Conservation (phyloP, 768 basidiomycete genomes). For the Gymnopilus junonius region DNA sequence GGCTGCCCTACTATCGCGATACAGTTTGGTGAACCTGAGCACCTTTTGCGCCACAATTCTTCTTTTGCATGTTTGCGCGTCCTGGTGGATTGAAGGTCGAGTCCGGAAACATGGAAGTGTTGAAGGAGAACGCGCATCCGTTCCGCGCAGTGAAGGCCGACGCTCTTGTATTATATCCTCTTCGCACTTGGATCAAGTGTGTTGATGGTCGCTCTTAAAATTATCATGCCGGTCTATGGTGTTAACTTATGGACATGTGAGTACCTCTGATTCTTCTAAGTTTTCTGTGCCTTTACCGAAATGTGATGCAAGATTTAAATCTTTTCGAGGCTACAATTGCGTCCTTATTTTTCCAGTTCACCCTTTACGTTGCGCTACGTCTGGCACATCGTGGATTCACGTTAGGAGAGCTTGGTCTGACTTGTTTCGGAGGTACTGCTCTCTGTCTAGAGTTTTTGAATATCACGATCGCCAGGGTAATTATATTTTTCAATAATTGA, state of each 20-base stretch:
- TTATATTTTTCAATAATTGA: constrained; percentile 21
- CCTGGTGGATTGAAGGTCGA: constrained; percentile 72
- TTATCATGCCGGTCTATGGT: constrained; percentile 43
- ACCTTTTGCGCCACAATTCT: constrained; percentile 83
- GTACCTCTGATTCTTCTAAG: constrained; percentile 27
- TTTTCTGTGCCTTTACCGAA: not conserved
- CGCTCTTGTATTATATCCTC: constrained; percentile 65
- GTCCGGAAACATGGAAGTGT: constrained; percentile 43
- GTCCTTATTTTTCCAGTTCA: constrained; percentile 88
- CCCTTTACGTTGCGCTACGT: constrained; percentile 86
- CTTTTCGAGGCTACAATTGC: constrained; percentile 74
- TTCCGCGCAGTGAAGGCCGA: constrained; percentile 72
- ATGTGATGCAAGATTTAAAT: constrained; percentile 61
- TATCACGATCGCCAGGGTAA: constrained; percentile 80
- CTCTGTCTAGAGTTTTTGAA: constrained; percentile 87
- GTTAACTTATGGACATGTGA: constrained; percentile 75
- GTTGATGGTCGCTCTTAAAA: constrained; percentile 52
- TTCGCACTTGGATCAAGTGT: constrained; percentile 63
- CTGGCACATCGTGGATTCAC: constrained; percentile 96
- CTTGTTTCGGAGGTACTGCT: constrained; percentile 87
- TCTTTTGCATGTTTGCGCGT: constrained; percentile 78
- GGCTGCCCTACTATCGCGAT: constrained; percentile 69
- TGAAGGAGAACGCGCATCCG: constrained; percentile 75
- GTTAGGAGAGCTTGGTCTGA: constrained; percentile 89
- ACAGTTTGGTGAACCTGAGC: constrained; percentile 77